These are phyloP conservation scores for Grigorovia yakushimaensis DNA, from an alignment of 805 yeast genomes.

Conservation along the genomic window DNA sequence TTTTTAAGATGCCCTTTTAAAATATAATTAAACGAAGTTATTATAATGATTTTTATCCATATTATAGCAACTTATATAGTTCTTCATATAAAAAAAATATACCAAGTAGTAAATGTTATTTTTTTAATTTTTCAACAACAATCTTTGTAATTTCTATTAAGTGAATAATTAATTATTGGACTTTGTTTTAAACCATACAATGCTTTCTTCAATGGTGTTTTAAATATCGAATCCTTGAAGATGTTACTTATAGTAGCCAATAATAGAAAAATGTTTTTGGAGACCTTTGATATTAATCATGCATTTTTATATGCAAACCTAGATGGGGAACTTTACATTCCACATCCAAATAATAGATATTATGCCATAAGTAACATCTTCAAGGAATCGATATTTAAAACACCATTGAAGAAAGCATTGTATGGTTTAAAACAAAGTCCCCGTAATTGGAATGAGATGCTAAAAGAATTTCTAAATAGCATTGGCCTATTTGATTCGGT, in stretches of 20 bases:
- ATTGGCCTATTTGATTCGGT: constrained; percentile 1
- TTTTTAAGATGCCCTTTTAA: no score
- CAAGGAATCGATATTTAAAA: no score
- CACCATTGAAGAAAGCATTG: constrained; percentile 2
- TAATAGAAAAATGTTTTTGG: not conserved
- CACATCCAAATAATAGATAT: not conserved
- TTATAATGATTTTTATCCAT: no score
- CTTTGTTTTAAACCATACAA: constrained; percentile 7
- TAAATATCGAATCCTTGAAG: constrained; percentile 1
- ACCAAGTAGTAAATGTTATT: no score
- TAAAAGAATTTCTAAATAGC: constrained; percentile 4
- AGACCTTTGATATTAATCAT: constrained; percentile 3
- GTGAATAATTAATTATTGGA: no score
- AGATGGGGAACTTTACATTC: not conserved
- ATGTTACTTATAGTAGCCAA: constrained; percentile 2
- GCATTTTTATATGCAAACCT: no score
- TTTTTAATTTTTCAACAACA: no score
- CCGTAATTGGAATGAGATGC: constrained; percentile 6
- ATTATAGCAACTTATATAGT: no score
- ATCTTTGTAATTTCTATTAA: no score
- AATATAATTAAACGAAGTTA: no score
- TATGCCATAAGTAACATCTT: no score
- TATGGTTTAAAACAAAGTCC: constrained; percentile 8
- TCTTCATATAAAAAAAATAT: no score
- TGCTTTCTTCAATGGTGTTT: constrained; percentile 2